These are phyloP conservation scores for Mesembryanthemum crystallinum DNA, from an alignment of 148 eudicot species.

Conservation along the genomic window DNA sequence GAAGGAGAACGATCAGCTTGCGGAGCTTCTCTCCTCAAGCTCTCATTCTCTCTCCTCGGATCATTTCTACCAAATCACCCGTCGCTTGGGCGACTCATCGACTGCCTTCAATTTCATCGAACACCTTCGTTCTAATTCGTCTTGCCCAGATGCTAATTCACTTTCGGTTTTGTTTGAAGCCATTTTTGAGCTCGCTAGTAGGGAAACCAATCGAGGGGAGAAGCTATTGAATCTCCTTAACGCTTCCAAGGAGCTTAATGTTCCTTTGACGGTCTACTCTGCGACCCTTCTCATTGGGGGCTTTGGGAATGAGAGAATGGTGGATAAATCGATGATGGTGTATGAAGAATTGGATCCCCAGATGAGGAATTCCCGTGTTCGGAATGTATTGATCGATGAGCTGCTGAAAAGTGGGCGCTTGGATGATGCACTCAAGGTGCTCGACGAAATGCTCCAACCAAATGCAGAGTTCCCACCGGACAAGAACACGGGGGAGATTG, in stretches of 20 bases:
- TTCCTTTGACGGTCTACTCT: slow-evolving; percentile 40
- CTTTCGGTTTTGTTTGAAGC: slow-evolving; percentile 47
- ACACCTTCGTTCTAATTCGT: slow-evolving; percentile 31
- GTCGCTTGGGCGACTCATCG: slow-evolving; percentile 33
- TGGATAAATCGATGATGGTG: slow-evolving; percentile 34
- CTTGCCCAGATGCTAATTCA: slow-evolving; percentile 19
- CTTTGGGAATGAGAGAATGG: slow-evolving; percentile 35
- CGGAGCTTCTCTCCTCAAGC: slow-evolving; percentile 29
- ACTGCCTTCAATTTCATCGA: slow-evolving; percentile 49
- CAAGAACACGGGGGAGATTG: slow-evolving; percentile 33
- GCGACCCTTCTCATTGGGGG: slow-evolving; percentile 36
- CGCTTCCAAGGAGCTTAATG: slow-evolving; percentile 28
- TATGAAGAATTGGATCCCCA: slow-evolving; percentile 36
- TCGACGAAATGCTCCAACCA: slow-evolving; percentile 74
- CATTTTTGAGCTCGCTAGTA: slow-evolving; percentile 46
- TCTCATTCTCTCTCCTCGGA: slow-evolving; percentile 32
- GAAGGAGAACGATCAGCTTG: slow-evolving; percentile 31
- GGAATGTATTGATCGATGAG: slow-evolving; percentile 39
- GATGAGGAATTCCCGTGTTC: slow-evolving; percentile 31
- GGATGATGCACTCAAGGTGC: slow-evolving; percentile 61
- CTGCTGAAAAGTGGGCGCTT: slow-evolving; percentile 35
- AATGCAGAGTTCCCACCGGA: slow-evolving; percentile 36
- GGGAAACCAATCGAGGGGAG: slow-evolving; percentile 28
- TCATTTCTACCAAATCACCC: slow-evolving; percentile 45
- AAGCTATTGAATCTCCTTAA: slow-evolving; percentile 35